A percentile compares a stretch with the other conserved stretches of the same genome.
Conservation (phyloP, 83 land plant species). For the Picea abies region DNA sequence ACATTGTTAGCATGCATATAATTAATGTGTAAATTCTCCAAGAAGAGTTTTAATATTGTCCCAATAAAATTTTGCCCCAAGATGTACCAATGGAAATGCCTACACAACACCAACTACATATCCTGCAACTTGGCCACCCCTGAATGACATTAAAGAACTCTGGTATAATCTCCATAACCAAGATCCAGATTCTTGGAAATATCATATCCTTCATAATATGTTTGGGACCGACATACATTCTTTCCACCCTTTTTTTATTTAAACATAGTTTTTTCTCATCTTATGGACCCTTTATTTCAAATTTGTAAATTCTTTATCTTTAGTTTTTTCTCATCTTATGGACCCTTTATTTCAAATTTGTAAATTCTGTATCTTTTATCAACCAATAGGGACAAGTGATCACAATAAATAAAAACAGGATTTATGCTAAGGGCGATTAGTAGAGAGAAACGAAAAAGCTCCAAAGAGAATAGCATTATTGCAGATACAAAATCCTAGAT, state of each 20-base stretch:
- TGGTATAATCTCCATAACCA: slow-evolving; percentile 52
- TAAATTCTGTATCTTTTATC: slow-evolving; percentile 80
- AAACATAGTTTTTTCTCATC: slow-evolving; percentile 99
- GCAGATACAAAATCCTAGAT: slow-evolving; percentile 84
- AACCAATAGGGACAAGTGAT: slow-evolving; percentile 92
- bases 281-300: slow-evolving; percentile 99
- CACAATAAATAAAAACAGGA: slow-evolving; percentile 63
- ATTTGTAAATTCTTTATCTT: too few relatives aligned
- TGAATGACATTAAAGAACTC: slow-evolving; percentile 40
- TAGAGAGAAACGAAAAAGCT: slow-evolving; percentile 52
- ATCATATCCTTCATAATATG: slow-evolving; percentile 32
- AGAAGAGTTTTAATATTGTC: too few relatives aligned
- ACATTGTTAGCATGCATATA: too few relatives aligned
- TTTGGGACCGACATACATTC: too few relatives aligned
- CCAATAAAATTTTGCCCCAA: too few relatives aligned
- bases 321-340: slow-evolving; percentile 99
- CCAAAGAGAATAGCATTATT: slow-evolving; percentile 42
- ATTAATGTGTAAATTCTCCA: too few relatives aligned
- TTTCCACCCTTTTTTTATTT: too few relatives aligned
- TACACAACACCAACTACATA: too few relatives aligned
- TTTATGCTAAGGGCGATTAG: slow-evolving; percentile 72
- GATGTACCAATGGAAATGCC: too few relatives aligned
- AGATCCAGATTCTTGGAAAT: slow-evolving; percentile 20
- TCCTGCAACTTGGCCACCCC: slow-evolving; percentile 1
- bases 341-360: slow-evolving; percentile 99